Evolutionary conservation across 495 filamentous ascomycete species (phyloP), one percentile per base, ranked within the genome.

Genomic region (Podospora australis): DNA sequence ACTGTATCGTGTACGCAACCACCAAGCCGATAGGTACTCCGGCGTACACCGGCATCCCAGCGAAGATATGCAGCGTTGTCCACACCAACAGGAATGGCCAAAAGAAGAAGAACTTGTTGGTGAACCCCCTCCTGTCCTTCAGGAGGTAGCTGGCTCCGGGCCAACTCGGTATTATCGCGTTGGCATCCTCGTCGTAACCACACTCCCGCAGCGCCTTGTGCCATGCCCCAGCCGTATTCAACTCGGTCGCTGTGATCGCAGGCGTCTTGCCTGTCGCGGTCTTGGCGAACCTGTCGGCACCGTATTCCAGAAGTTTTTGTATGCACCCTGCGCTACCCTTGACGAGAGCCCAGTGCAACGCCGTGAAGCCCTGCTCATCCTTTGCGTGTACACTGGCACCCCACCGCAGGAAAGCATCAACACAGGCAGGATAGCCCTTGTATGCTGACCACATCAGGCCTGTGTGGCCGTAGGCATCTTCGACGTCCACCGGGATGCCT

Each of bases 391-490:
- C 86, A 63, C 89, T 90, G 25, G 92, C 92, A 21, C 92, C 92
- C 91, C 92, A 98, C 50, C 89, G 82, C 47, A 98, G 66, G 57
- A 95, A 92, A 19, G 96, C 67, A 63, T 97, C 94, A 38, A 98
- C 94, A 58, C 86, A 92, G 19, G 82, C 82, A 0, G 89, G 84
- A 62, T 79, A 95, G 16, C 94, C 94, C 62, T 97, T 98, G 68
- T 98, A 98, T 23, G 90, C 90, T 20, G 94, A 87, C 92, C 92
- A 98, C 92, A 98, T 98, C 44, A 98, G 70, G 29, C 81, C 82
- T 1, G 94, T 97, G 67, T 98, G 94, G 9, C 88, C 86, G 57
- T 87, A 86, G 44, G 84, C 75, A 68, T 98, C 92, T 26, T 82
- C 75, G 14, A 88, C 84, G 62, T 98, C 92, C 48, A 98, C 84